Percentiles rank a stretch among this genome's conserved stretches.
phyloP scores from a whole-genome alignment of 163 green algal species.

The Volvox carteri region DNA sequence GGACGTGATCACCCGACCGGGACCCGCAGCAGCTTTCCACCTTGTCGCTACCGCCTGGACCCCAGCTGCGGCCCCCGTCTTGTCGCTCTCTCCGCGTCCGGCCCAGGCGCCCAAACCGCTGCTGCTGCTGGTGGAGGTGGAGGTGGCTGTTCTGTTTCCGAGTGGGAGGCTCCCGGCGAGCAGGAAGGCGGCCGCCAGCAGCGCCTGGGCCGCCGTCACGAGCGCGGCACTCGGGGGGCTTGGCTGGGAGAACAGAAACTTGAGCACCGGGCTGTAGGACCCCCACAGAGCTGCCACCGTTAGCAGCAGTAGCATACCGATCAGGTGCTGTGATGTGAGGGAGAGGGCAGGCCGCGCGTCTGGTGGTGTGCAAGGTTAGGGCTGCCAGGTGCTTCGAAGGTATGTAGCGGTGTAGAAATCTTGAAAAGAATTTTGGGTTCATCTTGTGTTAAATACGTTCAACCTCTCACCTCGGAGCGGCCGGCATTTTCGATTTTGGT shows the following conservation, averaged over 20 bases:
- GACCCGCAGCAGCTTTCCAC: background rate
- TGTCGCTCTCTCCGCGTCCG: background rate
- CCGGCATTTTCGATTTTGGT: background rate
- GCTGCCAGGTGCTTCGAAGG: background rate
- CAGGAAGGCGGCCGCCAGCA: slow-evolving; percentile 55
- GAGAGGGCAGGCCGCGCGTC: background rate
- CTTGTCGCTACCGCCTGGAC: background rate
- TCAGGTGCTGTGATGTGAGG: background rate
- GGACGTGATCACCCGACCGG: background rate
- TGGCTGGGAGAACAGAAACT: slow-evolving; percentile 37
- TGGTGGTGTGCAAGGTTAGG: too few species aligned
- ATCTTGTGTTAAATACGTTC: background rate
- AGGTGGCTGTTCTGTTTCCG: background rate
- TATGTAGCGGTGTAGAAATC: background rate
- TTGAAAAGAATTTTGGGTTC: background rate
- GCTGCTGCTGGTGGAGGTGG: background rate
- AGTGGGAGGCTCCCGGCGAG: background rate
- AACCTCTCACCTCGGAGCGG: background rate
- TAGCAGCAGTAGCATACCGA: slow-evolving; percentile 28
- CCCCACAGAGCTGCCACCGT: slow-evolving; percentile 56
- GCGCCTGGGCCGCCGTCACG: slow-evolving; percentile 56
- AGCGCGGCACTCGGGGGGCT: slow-evolving; percentile 49
- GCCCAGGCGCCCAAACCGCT: background rate
- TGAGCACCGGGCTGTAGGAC: slow-evolving; percentile 47
- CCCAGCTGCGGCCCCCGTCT: background rate